Evolutionary conservation across 345 rosid species (phyloP), one percentile per base, ranked within the genome.

Genomic region (Aquilaria yunnanensis): DNA sequence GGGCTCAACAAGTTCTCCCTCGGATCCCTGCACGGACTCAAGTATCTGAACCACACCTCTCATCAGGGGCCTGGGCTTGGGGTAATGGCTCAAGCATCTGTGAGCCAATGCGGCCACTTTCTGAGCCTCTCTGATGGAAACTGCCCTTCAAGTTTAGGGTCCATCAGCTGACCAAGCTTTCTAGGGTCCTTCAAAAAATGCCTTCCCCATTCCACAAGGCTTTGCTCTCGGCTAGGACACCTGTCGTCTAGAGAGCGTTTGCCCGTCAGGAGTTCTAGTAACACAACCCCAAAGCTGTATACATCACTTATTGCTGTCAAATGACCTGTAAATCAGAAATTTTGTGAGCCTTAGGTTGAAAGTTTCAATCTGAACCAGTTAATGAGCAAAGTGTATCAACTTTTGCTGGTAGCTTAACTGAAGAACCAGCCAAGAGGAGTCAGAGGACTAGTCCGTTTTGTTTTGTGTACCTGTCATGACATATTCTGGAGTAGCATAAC

Each of bases 271-370:
- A 87, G 66, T 61, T 90, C 97, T 12, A 90, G 33, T 50, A 90
- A 65, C 56, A 87, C 97, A 0, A 76, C 97, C 32, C 97, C 96
- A 23, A 87, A 90, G 62, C 97, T 75, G 58, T 79, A 90, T 49
- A 85, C 90, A 32, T 85, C 92, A 33, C 87, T 90, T 82, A 73
- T 80, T 8, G 74, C 81, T 29, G 96, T 87, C 64, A 90, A 70
- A 67, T 87, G 96, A 70, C 96, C 96, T 87, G 82, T 6, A 30
- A 49, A 60, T 32, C 59, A 45, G 47, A 33, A 57, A 32, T 6
- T n/a, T 47, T 23, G 34, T 32, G 58, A 34, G 50, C 29, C 23
- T 53, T 61, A 31, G 14, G 54, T 61, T 54, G 3, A 43, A 48
- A 13, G 6, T 30, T 60, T 48, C 45, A 32, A 53, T 60, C 46